Conservation (phyloP, 2,329 filamentous ascomycete species). For the Pseudodiploospora longispora region DNA sequence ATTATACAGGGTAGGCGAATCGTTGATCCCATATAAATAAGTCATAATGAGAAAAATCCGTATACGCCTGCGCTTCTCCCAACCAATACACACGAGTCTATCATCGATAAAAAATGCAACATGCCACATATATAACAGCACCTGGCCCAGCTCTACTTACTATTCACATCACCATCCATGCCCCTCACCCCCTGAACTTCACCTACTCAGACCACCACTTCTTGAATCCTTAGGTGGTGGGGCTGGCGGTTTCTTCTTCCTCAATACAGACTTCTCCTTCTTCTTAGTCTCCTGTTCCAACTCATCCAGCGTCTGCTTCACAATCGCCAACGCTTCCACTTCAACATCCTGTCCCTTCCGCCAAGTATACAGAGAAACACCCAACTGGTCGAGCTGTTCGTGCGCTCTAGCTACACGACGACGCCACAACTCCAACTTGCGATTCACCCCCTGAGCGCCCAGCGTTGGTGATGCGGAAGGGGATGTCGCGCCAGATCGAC, state of each 20-base stretch:
- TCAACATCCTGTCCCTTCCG: conserved; percentile 62
- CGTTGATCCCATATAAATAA: too few species aligned
- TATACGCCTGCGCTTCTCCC: too few species aligned
- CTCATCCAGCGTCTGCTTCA: conserved; percentile 45
- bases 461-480: conserved; percentile 27
- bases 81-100: too few species aligned
- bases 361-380: conserved; percentile 67
- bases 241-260: not conserved
- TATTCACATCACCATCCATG: too few species aligned
- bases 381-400: conserved; percentile 50
- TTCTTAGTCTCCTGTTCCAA: conserved; percentile 21
- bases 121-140: too few species aligned
- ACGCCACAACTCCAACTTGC: conserved; percentile 66
- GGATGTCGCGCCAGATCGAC: conserved; percentile 23
- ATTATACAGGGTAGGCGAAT: too few species aligned
- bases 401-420: conserved; percentile 60
- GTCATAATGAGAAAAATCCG: too few species aligned
- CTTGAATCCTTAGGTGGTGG: too few species aligned
- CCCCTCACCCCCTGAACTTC: too few species aligned
- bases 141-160: too few species aligned
- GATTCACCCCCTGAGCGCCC: conserved; percentile 40
- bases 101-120: too few species aligned
- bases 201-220: too few species aligned
- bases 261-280: not conserved
- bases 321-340: conserved; percentile 55